Evolutionary conservation across 495 filamentous ascomycete genomes (phyloP), one percentile per base, ranked within the genome.

Genomic region (Neurospora tetraspora): DNA sequence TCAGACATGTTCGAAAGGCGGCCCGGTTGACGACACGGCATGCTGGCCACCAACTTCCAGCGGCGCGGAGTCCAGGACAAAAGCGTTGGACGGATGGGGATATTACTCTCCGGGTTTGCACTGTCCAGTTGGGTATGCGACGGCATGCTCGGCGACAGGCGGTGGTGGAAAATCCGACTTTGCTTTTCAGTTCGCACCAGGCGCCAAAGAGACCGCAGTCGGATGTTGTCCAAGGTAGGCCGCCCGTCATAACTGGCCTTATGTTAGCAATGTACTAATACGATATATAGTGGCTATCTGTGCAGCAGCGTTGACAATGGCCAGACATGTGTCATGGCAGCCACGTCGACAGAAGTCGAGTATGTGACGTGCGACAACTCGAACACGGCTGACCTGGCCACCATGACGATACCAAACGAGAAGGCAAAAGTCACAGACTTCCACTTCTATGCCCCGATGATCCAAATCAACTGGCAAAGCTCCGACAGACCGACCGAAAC

Each of bases 391-490:
- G 71, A 70, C 14, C 40, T 76, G 12, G 73, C 42, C 3, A 69
- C 72, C 65, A 70, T 71, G 70, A 80, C 80, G 2, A 61, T 80
- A 9, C 75, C 79, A 4, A 43, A 77, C 38, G 23, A 72, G 0
- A 36, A 73, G n/a, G 77, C 72, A 0, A 74, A 76, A 69, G 75
- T 78, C 39, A 77, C 76, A 2, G 75, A 73, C 2, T 74, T 80
- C 73, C 77, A 71, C 36, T 65, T 82, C 0, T 77, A 76, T 23
- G 79, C 80, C 4, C 78, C 79, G 20, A 80, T 82, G 78, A 77
- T 82, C 69, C 79, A 82, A 71, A 79, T 82, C 73, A 80, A 81
- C 76, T 81, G 74, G 74, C 79, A 81, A 34, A 74, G 74, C 73
- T 76, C 71, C 71, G 80, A 81, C 68, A 72, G 70, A n/a, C 73